phyloP scores from a whole-genome alignment of 345 rosid genomes.

The Arabis alpina region DNA sequence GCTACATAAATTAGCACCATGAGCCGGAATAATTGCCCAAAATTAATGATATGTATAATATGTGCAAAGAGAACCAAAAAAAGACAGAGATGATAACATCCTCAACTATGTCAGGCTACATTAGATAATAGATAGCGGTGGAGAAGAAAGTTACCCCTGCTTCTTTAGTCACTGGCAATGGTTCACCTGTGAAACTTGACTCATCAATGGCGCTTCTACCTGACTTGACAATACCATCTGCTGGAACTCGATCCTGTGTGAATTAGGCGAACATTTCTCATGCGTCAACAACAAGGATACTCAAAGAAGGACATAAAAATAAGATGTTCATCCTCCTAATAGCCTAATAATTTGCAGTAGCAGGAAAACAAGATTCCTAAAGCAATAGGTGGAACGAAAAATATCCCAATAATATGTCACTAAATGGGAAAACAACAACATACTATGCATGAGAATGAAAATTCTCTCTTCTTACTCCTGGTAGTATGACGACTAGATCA shows the following conservation, averaged over 20 bases:
- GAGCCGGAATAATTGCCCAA: not conserved
- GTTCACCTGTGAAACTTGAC: constrained; percentile 98
- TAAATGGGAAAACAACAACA: constrained; percentile 28
- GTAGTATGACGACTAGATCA: constrained; percentile 81
- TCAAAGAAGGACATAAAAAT: not conserved
- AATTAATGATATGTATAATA: constrained; percentile 4
- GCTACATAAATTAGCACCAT: constrained; percentile 8
- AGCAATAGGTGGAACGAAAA: not conserved
- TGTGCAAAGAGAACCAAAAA: constrained; percentile 13
- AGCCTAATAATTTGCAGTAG: not conserved
- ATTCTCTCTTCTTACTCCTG: constrained; percentile 75
- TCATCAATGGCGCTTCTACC: constrained; percentile 95
- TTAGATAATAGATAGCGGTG: constrained; percentile 8
- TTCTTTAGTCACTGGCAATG: constrained; percentile 88
- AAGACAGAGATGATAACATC: not conserved
- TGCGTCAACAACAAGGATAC: constrained; percentile 13
- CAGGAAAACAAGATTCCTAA: not conserved
- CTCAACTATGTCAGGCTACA: constrained; percentile 21
- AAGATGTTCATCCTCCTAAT: constrained; percentile 2
- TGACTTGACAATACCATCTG: constrained; percentile 89
- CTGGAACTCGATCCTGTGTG: constrained; percentile 86
- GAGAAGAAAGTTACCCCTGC: constrained; percentile 69
- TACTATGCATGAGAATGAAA: constrained; percentile 36
- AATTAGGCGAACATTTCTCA: constrained; percentile 29
- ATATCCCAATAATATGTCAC: constrained; percentile 1